Evolutionary conservation across 768 basidiomycete species (phyloP).

Genomic region (Leucocoprinus sp.): DNA sequence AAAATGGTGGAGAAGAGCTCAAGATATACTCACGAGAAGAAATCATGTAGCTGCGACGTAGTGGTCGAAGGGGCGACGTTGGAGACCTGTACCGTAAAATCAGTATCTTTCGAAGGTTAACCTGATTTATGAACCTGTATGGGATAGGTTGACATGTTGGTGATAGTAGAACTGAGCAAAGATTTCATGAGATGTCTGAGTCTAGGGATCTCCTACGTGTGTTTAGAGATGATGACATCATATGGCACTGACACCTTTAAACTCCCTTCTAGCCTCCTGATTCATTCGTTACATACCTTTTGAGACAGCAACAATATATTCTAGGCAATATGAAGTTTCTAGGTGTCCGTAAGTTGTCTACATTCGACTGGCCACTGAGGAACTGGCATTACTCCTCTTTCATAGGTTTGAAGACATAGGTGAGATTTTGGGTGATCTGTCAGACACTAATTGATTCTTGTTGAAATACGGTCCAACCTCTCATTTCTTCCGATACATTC

Average conservation of each 20-base stretch:
- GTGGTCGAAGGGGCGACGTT: constrained; percentile 61
- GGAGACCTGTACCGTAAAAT: constrained; percentile 46
- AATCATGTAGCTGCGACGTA: constrained; percentile 62
- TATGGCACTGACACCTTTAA: not conserved
- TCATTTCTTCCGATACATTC: too few species aligned
- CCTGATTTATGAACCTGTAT: constrained; percentile 31
- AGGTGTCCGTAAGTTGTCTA: too few species aligned
- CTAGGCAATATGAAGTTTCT: too few species aligned
- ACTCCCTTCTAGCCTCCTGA: too few species aligned
- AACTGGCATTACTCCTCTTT: too few species aligned
- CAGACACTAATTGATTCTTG: too few species aligned
- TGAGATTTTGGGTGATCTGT: too few species aligned
- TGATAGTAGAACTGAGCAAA: constrained; percentile 14
- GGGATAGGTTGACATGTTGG: constrained; percentile 35
- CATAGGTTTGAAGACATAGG: too few species aligned
- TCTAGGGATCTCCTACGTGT: not conserved
- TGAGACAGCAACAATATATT: too few species aligned
- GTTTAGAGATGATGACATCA: constrained; percentile 4
- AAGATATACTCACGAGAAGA: constrained; percentile 57
- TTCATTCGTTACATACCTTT: too few species aligned
- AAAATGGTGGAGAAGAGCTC: constrained; percentile 7
- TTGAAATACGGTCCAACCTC: too few species aligned
- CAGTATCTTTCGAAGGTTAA: not conserved
- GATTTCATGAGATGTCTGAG: constrained; percentile 15
- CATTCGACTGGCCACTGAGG: too few species aligned